Base-by-base conservation (phyloP, 2,329 filamentous ascomycete genomes). In the Septoria linicola region DNA sequence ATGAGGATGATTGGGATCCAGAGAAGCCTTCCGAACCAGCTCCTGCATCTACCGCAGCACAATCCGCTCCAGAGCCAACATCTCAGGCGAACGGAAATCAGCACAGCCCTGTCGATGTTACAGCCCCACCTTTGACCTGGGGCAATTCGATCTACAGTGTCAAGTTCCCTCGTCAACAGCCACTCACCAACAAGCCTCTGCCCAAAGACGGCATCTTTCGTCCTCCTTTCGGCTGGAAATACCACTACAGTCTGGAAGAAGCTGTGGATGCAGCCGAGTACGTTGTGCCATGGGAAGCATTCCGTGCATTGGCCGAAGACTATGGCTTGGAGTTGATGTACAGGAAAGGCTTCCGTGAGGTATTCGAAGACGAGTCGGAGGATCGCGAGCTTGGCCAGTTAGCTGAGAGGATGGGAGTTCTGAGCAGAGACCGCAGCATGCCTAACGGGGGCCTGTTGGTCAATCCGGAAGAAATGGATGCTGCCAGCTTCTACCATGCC, bases 191-290 rank as follows among this genome's bases (percentile, higher is more conserved):
- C 11, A 61, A 63, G 35, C 59, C 64, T 13, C 53, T 70, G 0
- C 89, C 91, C 3, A 78, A 83, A 16, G 89, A 96, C 67, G 93
- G 93, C 46, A 79, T 93, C 25, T 99, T 99, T 74, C 84, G 93
- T 4, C 93, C 93, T 4, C 89, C 93, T 0, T 97, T 90, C 67
- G 93, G 92, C 42, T 97, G 93, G 91, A 96, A 93, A 71, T 99
- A 99, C 74, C 95, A 84, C 66, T 99, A 96, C 76, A 95, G 90
- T 70, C 83, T 99, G 50, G 85, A 93, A 64, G 93, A 99, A 72
- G 93, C 93, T 0, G 93, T 99, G 16, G 92, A 97, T 69, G 89
- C 96, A 6, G 92, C 93, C 2, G 93, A 99, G 73, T 99, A 96
- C 68, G 92, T 99, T 1, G 93, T 99, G 1, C 93, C 93, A 0